phyloP scores from a whole-genome alignment of 1,284 basidiomycete species.

The Tilletia setariae region DNA sequence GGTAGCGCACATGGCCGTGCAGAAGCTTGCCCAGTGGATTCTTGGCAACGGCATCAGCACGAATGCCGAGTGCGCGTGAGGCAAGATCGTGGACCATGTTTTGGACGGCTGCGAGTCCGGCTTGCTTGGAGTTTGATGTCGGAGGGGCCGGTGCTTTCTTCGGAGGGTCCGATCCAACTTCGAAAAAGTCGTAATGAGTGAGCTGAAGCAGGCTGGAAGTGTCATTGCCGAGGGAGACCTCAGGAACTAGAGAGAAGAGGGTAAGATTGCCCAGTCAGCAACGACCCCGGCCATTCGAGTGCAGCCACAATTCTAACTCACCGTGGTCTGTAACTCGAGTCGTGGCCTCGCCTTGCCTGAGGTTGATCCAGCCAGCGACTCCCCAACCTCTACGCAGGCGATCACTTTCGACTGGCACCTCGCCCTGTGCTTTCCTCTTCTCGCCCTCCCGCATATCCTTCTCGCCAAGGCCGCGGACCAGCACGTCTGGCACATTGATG shows the following conservation, averaged over 20 bases:
- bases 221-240: constrained; percentile 27
- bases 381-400: constrained; percentile 24
- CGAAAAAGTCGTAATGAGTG: constrained; percentile 48
- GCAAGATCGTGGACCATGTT: constrained; percentile 20
- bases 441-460: constrained; percentile 31
- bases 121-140: no score
- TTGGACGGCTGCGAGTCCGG: background rate
- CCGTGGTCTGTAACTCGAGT: constrained; percentile 33
- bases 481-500: constrained; percentile 37
- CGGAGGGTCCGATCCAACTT: constrained; percentile 29
- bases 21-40: constrained; percentile 43
- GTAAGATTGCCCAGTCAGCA: background rate
- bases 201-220: constrained; percentile 35
- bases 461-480: constrained; percentile 38
- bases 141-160: background rate
- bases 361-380: constrained; percentile 35
- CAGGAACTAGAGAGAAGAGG: constrained; percentile 16
- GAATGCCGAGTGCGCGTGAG: constrained; percentile 40
- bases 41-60: constrained; percentile 37
- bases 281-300: background rate
- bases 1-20: constrained; percentile 41
- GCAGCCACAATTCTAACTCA: constrained; percentile 13
- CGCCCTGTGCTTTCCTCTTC: constrained; percentile 21
- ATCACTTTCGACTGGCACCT: background rate
- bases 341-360: constrained; percentile 31